Percentiles rank a stretch among this genome's conserved stretches.
Evolutionary conservation across 257 asterid genomes (phyloP).

Genomic region (Fraxinus excelsior): DNA sequence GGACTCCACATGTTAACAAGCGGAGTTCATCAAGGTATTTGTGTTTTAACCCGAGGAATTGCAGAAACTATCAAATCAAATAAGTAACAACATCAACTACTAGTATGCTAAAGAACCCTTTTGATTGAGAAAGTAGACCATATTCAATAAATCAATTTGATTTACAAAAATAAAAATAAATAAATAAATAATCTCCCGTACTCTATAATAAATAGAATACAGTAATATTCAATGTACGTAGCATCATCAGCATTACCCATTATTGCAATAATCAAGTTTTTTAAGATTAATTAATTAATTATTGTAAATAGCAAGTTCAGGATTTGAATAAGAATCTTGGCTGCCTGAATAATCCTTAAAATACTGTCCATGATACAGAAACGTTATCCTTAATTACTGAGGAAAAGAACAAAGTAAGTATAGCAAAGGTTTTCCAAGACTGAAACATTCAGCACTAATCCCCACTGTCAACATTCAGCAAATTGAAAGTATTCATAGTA

Average conservation of each 20-base stretch:
- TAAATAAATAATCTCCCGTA: too few relatives aligned
- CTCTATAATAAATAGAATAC: too few relatives aligned
- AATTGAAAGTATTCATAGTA: too few relatives aligned
- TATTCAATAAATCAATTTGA: too few relatives aligned
- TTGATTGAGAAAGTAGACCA: too few relatives aligned
- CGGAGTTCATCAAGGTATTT: too few relatives aligned
- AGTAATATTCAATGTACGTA: not conserved
- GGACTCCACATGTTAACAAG: too few relatives aligned
- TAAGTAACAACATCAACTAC: too few relatives aligned
- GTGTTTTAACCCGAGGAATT: too few relatives aligned
- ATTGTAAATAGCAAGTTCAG: not conserved
- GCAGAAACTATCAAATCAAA: too few relatives aligned
- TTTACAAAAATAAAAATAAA: too few relatives aligned
- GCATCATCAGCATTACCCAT: not conserved
- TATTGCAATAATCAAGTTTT: not conserved
- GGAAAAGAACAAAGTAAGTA: not conserved
- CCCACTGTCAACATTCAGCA: conserved; percentile 19
- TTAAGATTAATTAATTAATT: not conserved
- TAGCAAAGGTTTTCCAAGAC: not conserved
- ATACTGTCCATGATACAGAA: not conserved
- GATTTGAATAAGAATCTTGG: conserved; percentile 29
- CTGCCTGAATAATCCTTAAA: not conserved
- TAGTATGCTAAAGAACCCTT: too few relatives aligned
- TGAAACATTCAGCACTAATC: not conserved
- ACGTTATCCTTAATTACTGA: not conserved